These are phyloP conservation scores for Stevia rebaudiana DNA, from an alignment of 140 eudicot genomes.

Conservation along the genomic window DNA sequence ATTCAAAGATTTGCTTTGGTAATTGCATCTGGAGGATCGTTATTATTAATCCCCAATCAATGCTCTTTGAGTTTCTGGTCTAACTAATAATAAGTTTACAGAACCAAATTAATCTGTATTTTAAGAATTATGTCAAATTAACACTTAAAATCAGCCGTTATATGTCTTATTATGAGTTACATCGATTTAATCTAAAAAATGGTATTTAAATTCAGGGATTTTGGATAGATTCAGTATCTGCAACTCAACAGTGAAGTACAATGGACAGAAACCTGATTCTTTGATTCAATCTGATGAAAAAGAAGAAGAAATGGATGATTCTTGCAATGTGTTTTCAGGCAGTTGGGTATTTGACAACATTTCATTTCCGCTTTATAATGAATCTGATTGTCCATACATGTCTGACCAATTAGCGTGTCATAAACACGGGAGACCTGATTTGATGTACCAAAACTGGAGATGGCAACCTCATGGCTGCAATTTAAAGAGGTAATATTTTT, in stretches of 20 bases:
- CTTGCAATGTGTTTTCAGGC: constrained; percentile 62
- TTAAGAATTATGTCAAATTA: not conserved
- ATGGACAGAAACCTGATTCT: constrained; percentile 40
- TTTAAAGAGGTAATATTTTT: constrained; percentile 58
- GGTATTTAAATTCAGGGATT: constrained; percentile 34
- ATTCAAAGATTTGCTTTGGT: constrained; percentile 6
- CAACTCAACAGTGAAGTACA: constrained; percentile 58
- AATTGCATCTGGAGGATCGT: not conserved
- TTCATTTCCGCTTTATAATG: constrained; percentile 71
- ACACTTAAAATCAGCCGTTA: not conserved
- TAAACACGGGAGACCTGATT: constrained; percentile 82
- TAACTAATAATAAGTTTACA: not conserved
- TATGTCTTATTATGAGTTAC: not conserved
- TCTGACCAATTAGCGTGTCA: constrained; percentile 95
- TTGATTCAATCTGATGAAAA: constrained; percentile 23
- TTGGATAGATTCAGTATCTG: constrained; percentile 72
- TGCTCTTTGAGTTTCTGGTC: not conserved
- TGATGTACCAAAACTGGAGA: constrained; percentile 67
- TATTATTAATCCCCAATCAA: not conserved
- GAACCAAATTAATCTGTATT: not conserved
- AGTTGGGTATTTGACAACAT: constrained; percentile 71
- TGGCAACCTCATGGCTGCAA: constrained; percentile 85
- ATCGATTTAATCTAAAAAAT: constrained; percentile 6
- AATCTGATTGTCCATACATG: constrained; percentile 84
- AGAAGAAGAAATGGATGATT: constrained; percentile 32